These are phyloP conservation scores for Coemansia nantahalensis DNA, from an alignment of 192 early-diverging fungal species.

Conservation along the genomic window DNA sequence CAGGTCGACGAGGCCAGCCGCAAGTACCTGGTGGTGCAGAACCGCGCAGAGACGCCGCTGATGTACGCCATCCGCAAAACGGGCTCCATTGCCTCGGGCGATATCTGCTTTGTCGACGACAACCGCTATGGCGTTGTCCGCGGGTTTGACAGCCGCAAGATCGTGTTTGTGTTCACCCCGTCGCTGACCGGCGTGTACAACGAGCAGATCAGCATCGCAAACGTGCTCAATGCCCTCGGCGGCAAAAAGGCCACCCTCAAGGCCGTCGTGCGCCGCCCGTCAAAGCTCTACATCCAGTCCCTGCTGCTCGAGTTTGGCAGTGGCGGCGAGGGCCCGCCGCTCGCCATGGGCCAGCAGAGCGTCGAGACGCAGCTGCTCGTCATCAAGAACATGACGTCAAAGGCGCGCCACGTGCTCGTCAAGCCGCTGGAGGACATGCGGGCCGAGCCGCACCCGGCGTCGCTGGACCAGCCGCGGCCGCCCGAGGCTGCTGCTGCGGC, in stretches of 20 bases:
- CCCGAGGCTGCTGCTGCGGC: too few species aligned
- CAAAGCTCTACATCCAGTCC: slow-evolving; percentile 81
- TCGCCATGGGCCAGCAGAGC: slow-evolving; percentile 58
- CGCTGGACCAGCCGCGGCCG: background rate
- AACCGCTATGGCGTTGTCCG: slow-evolving; percentile 86
- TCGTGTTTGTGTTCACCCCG: slow-evolving; percentile 92
- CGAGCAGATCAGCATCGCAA: slow-evolving; percentile 84
- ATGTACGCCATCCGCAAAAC: slow-evolving; percentile 93
- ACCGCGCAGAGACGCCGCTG: slow-evolving; percentile 84
- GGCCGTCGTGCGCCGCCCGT: slow-evolving; percentile 83
- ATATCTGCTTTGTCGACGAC: slow-evolving; percentile 69
- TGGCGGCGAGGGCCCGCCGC: slow-evolving; percentile 11
- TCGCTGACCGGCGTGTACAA: slow-evolving; percentile 83
- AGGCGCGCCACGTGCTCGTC: slow-evolving; percentile 67
- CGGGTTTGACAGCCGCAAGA: slow-evolving; percentile 85
- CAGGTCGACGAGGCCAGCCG: slow-evolving; percentile 77
- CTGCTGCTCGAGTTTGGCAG: slow-evolving; percentile 71
- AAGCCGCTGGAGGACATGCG: slow-evolving; percentile 6
- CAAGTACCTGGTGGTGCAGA: slow-evolving; percentile 87
- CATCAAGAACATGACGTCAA: slow-evolving; percentile 80
- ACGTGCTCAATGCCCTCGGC: slow-evolving; percentile 82
- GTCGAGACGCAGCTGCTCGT: slow-evolving; percentile 60
- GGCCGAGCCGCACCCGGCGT: background rate
- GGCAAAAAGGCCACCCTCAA: slow-evolving; percentile 81
- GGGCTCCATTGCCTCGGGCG: slow-evolving; percentile 90